phyloP scores from a whole-genome alignment of 2,329 filamentous ascomycete genomes.

The Nemania bipapillata region DNA sequence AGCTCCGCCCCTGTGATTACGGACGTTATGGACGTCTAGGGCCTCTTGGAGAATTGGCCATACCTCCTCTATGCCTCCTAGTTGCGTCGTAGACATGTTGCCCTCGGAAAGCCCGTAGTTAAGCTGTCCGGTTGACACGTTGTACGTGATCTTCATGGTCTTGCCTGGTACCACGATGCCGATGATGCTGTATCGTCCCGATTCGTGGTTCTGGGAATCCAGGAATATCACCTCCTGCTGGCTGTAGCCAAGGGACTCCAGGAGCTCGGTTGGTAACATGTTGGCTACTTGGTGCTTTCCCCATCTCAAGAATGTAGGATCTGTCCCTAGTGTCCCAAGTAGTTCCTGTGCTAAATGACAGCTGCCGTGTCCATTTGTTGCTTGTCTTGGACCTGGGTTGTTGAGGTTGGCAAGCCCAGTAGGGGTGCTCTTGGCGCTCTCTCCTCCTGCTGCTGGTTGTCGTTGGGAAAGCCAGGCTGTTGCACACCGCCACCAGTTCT shows the following conservation, averaged over 20 bases:
- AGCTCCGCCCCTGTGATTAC: too few species aligned
- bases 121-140: conserved; percentile 59
- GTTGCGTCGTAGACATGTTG: conserved; percentile 17
- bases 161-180: conserved; percentile 71
- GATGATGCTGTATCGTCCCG: conserved; percentile 77
- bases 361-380: too few species aligned
- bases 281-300: too few species aligned
- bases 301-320: too few species aligned
- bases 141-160: conserved; percentile 68
- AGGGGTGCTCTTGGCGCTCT: conserved; percentile 21
- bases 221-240: too few species aligned
- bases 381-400: too few species aligned
- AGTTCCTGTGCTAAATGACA: too few species aligned
- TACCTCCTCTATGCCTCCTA: conserved; percentile 46
- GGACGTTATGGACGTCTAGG: conserved; percentile 49
- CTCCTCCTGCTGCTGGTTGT: conserved; percentile 25
- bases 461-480: conserved; percentile 69
- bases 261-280: conserved; percentile 60
- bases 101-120: conserved; percentile 49
- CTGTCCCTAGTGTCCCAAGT: too few species aligned
- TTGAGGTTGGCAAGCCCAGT: too few species aligned
- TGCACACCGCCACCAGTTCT: conserved; percentile 79
- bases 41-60: conserved; percentile 65
- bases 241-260: too few species aligned
- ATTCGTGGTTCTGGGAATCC: conserved; percentile 64